Percentiles rank a stretch among this genome's conserved stretches.
Conservation (phyloP, 2,329 filamentous ascomycete genomes). For the Sclerotinia trifoliorum region DNA sequence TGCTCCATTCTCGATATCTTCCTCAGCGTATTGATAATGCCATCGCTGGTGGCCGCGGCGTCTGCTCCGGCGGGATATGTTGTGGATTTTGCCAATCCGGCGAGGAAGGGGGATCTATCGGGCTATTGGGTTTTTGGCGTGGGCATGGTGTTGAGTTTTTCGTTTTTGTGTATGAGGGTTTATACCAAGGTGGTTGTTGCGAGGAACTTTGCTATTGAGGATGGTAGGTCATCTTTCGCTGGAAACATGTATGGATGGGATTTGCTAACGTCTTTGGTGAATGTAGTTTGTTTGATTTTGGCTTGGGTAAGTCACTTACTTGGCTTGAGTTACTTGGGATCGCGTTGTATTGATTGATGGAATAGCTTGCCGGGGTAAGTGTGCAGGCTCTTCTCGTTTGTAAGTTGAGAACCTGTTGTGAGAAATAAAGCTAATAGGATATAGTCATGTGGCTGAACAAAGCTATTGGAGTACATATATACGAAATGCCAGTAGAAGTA, state of each 20-base stretch:
- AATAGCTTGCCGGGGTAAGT: slow-evolving; percentile 4
- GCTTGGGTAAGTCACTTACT: slow-evolving; percentile 12
- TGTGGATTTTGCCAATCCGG: slow-evolving; percentile 5
- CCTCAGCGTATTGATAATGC: not conserved
- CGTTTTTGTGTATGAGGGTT: not conserved
- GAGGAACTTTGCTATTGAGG: slow-evolving; percentile 10
- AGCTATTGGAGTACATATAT: slow-evolving; percentile 5
- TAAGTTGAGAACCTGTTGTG: not conserved
- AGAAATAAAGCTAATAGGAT: not conserved
- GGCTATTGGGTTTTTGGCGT: slow-evolving; percentile 16
- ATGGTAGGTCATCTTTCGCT: not conserved
- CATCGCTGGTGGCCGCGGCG: not conserved
- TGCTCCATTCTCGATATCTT: not conserved
- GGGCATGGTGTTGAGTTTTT: slow-evolving; percentile 3
- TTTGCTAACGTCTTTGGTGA: not conserved
- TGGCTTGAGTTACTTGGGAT: not conserved
- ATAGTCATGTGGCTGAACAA: slow-evolving; percentile 10
- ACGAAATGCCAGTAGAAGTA: slow-evolving; percentile 5
- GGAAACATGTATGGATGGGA: not conserved
- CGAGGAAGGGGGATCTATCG: not conserved
- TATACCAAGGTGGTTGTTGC: slow-evolving; percentile 9
- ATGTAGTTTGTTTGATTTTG: slow-evolving; percentile 5
- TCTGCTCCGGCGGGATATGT: slow-evolving; percentile 16
- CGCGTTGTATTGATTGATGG: not conserved
- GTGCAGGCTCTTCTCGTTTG: slow-evolving; percentile 12